phyloP scores from a whole-genome alignment of 352 stramenopile genomes.

The Phytophthora brassicae region DNA sequence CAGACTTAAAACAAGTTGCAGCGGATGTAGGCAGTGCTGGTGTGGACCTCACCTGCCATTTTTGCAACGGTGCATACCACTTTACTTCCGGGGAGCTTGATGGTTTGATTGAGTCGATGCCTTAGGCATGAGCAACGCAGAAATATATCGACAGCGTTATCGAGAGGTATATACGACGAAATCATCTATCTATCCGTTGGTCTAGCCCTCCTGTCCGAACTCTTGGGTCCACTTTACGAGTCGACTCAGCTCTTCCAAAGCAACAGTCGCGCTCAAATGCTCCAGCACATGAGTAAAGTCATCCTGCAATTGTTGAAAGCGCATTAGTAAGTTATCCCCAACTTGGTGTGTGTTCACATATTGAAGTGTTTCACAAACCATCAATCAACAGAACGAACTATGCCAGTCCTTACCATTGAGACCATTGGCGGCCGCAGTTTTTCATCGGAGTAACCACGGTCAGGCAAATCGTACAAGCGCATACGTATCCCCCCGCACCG shows the following conservation, averaged over 20 bases:
- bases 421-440: conserved; percentile 87
- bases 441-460: conserved; percentile 80
- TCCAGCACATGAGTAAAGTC: conserved; percentile 97
- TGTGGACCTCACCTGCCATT: conserved; percentile 81
- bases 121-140: conserved; percentile 19
- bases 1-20: conserved; percentile 54
- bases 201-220: conserved; percentile 98
- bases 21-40: conserved; percentile 50
- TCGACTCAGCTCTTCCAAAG: conserved; percentile 94
- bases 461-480: conserved; percentile 83
- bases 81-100: conserved; percentile 60
- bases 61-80: conserved; percentile 81
- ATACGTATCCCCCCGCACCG: conserved; percentile 80
- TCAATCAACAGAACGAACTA: no score
- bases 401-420: conserved; percentile 67
- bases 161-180: conserved; percentile 25
- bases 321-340: neutral
- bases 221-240: conserved; percentile 99
- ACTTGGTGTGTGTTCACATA: no score
- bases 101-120: conserved; percentile 33
- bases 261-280: conserved; percentile 95
- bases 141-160: conserved; percentile 33
- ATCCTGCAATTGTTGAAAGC: conserved; percentile 41
- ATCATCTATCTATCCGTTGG: conserved; percentile 27
- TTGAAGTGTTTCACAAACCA: no score